Conservation (phyloP, 306 rosid genomes). For the Begonia loranthoides region DNA sequence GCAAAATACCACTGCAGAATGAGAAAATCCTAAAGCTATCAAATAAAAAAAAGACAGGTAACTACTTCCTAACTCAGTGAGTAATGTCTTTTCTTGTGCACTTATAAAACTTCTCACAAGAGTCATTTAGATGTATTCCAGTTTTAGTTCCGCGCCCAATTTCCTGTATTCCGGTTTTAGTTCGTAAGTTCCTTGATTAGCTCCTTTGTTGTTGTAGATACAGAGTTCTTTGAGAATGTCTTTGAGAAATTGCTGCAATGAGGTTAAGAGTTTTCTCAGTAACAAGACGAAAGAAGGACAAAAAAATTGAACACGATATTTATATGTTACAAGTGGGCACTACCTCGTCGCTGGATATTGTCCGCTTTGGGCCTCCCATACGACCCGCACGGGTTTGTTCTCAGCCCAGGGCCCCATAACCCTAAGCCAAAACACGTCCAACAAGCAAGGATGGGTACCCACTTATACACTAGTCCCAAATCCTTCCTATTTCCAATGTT, state of each 20-base stretch:
- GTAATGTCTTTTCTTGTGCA: neutral
- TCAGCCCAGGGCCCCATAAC: no score
- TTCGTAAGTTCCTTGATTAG: constrained; percentile 80
- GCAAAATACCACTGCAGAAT: neutral
- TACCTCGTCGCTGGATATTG: no score
- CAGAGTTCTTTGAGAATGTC: constrained; percentile 79
- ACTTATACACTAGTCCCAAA: no score
- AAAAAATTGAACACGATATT: no score
- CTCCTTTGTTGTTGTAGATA: constrained; percentile 82
- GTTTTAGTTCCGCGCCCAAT: constrained; percentile 27
- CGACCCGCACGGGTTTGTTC: no score
- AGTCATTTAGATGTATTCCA: constrained; percentile 10
- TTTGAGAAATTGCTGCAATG: constrained; percentile 82
- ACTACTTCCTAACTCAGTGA: neutral
- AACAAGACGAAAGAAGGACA: no score
- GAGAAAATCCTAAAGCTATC: neutral
- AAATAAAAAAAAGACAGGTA: neutral
- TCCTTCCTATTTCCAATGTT: no score
- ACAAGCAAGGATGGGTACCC: no score
- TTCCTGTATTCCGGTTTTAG: constrained; percentile 87
- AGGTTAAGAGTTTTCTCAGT: neutral
- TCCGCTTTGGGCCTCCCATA: no score
- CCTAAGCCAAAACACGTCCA: no score
- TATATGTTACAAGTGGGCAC: no score
- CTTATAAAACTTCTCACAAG: no score